These are phyloP conservation scores for Chimonanthus praecox DNA, from an alignment of 164 flowering plant genomes.

Conservation along the genomic window DNA sequence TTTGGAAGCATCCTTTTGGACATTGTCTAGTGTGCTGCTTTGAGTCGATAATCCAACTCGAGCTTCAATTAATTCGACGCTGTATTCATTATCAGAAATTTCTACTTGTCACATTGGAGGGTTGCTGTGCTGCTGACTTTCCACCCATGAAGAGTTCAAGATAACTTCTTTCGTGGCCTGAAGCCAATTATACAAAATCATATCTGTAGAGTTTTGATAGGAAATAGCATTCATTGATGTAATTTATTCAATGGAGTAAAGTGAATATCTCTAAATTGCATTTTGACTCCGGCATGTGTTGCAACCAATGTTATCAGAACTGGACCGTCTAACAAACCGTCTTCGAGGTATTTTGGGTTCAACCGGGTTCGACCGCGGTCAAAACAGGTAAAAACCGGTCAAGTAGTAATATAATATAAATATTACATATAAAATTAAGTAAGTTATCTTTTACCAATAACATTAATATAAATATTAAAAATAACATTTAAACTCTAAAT, in stretches of 20 bases:
- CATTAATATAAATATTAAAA: no score
- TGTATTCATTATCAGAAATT: background rate
- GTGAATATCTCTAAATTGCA: conserved; percentile 1
- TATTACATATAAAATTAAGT: no score
- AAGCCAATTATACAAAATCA: background rate
- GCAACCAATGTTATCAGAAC: background rate
- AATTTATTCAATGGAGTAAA: background rate
- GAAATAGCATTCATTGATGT: conserved; percentile 3
- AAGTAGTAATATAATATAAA: no score
- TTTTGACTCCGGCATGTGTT: background rate
- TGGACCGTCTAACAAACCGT: background rate
- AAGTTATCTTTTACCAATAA: no score
- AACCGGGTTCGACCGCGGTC: no score
- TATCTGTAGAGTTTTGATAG: background rate
- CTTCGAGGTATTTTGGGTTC: no score
- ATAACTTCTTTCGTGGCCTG: background rate
- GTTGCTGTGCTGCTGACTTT: background rate
- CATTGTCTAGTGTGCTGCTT: background rate
- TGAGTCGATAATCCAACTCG: background rate
- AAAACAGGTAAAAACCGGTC: no score
- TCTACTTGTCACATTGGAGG: background rate
- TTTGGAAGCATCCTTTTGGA: background rate
- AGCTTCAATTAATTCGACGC: background rate
- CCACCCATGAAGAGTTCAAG: background rate
- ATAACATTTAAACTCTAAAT: no score